These are phyloP conservation scores for Eutypa lata DNA, from an alignment of 2,329 filamentous ascomycete species.

Conservation along the genomic window DNA sequence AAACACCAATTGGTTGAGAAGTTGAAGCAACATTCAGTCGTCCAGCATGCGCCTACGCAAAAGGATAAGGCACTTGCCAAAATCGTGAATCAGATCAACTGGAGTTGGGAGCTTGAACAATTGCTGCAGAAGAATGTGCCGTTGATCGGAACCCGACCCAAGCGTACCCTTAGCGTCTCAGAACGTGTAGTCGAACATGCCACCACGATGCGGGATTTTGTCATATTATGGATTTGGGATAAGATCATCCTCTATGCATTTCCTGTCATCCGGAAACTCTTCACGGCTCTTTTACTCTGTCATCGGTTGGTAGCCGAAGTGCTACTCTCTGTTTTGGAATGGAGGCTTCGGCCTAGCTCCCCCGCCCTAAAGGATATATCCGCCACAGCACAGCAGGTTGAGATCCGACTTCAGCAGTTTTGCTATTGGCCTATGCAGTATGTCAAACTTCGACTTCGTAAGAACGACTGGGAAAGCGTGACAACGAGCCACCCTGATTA, in stretches of 20 bases:
- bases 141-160: slow-evolving; percentile 76
- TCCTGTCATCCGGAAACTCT: slow-evolving; percentile 68
- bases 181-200: slow-evolving; percentile 94
- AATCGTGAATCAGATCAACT: slow-evolving; percentile 93
- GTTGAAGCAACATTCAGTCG: slow-evolving; percentile 81
- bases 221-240: slow-evolving; percentile 66
- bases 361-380: slow-evolving; percentile 93
- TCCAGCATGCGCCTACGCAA: slow-evolving; percentile 69
- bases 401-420: slow-evolving; percentile 95
- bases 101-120: slow-evolving; percentile 83
- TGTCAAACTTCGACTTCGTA: slow-evolving; percentile 81
- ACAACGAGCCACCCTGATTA: slow-evolving; percentile 96
- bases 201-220: slow-evolving; percentile 75
- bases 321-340: slow-evolving; percentile 77
- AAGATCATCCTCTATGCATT: slow-evolving; percentile 72
- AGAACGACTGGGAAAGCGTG: slow-evolving; percentile 91
- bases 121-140: slow-evolving; percentile 86
- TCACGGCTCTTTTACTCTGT: slow-evolving; percentile 74
- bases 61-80: slow-evolving; percentile 79
- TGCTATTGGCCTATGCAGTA: slow-evolving; percentile 99
- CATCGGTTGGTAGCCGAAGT: slow-evolving; percentile 80
- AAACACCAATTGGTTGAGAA: slow-evolving; percentile 75
- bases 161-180: slow-evolving; percentile 85
- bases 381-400: slow-evolving; percentile 93
- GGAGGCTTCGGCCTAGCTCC: slow-evolving; percentile 72